Conservation (phyloP, 2,329 filamentous ascomycete species). For the Lecanosticta acicola region DNA sequence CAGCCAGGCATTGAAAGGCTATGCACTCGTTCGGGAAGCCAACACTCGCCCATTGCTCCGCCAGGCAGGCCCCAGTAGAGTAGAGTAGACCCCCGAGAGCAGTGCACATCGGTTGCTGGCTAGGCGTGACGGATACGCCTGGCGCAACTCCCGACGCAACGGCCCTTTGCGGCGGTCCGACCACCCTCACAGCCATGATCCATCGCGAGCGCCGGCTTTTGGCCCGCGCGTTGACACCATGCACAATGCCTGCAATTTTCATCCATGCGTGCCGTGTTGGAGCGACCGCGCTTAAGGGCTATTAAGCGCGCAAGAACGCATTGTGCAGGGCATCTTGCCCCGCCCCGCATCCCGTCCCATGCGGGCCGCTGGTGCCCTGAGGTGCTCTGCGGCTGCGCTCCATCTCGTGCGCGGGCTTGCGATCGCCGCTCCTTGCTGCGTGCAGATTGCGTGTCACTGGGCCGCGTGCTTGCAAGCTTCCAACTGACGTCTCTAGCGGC, state of each 20-base stretch:
- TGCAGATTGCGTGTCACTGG: slow-evolving; percentile 7
- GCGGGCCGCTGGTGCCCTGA: slow-evolving; percentile 1
- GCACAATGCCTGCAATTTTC: slow-evolving; percentile 4
- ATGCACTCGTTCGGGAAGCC: slow-evolving; percentile 9
- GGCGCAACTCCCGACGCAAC: slow-evolving; percentile 6
- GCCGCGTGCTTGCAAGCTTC: slow-evolving; percentile 6
- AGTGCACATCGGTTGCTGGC: too few species aligned
- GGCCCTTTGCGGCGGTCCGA: slow-evolving; percentile 3
- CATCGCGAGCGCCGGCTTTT: slow-evolving; percentile 1
- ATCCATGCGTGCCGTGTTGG: slow-evolving; percentile 4
- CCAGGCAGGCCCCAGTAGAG: neutral
- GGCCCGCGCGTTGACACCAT: neutral
- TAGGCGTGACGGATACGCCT: slow-evolving; percentile 4
- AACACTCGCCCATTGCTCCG: neutral
- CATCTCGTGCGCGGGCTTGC: neutral
- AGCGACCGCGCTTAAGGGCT: slow-evolving; percentile 6
- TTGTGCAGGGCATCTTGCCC: slow-evolving; percentile 1
- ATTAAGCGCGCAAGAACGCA: slow-evolving; percentile 7
- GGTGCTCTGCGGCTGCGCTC: neutral
- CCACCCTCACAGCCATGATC: neutral
- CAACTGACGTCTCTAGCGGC: slow-evolving; percentile 7
- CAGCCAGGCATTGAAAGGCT: slow-evolving; percentile 15
- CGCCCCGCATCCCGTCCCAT: too few species aligned
- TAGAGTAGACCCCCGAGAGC: neutral
- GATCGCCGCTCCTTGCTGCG: neutral